Percentiles rank a stretch among this genome's conserved stretches.
phyloP scores from a whole-genome alignment of 495 filamentous ascomycete species.

The Pyrenopolyporus hunteri region DNA sequence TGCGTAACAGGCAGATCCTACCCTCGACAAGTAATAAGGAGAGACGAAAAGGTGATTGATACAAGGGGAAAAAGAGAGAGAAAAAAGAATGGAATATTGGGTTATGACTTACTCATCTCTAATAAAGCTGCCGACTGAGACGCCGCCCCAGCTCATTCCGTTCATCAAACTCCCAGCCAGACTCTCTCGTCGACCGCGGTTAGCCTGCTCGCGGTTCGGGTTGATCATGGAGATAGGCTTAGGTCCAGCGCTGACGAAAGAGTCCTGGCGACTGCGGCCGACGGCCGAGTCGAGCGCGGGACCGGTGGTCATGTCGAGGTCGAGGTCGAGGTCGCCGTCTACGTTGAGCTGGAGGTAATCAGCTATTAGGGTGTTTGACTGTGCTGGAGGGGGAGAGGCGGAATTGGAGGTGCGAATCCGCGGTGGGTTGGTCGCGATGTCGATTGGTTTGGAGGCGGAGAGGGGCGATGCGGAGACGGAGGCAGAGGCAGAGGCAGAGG shows the following conservation, averaged over 20 bases:
- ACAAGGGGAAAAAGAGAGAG: neutral
- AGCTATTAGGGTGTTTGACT: constrained; percentile 15
- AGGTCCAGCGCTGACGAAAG: constrained; percentile 77
- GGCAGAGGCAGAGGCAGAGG: constrained; percentile 1
- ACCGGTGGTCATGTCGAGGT: constrained; percentile 64
- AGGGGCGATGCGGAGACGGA: constrained; percentile 15
- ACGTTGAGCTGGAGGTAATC: constrained; percentile 35
- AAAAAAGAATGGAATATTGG: neutral
- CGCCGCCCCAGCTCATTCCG: constrained; percentile 97
- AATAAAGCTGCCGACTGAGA: constrained; percentile 96
- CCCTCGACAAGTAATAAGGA: constrained; percentile 11
- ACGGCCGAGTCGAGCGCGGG: constrained; percentile 61
- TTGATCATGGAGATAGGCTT: constrained; percentile 86
- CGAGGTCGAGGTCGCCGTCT: constrained; percentile 38
- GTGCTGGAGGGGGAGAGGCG: constrained; percentile 36
- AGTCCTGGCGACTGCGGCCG: constrained; percentile 69
- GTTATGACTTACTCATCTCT: constrained; percentile 91
- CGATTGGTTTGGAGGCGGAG: constrained; percentile 44
- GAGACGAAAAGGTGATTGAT: constrained; percentile 1
- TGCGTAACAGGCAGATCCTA: constrained; percentile 27
- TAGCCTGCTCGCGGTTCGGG: constrained; percentile 70
- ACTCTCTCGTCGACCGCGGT: constrained; percentile 76
- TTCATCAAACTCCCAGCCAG: constrained; percentile 84
- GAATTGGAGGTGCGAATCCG: constrained; percentile 33
- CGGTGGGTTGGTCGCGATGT: constrained; percentile 31